Percentiles rank a stretch among this genome's conserved stretches.
These are phyloP conservation scores for Alnus glutinosa DNA, from an alignment of 306 rosid genomes.

Conservation along the genomic window DNA sequence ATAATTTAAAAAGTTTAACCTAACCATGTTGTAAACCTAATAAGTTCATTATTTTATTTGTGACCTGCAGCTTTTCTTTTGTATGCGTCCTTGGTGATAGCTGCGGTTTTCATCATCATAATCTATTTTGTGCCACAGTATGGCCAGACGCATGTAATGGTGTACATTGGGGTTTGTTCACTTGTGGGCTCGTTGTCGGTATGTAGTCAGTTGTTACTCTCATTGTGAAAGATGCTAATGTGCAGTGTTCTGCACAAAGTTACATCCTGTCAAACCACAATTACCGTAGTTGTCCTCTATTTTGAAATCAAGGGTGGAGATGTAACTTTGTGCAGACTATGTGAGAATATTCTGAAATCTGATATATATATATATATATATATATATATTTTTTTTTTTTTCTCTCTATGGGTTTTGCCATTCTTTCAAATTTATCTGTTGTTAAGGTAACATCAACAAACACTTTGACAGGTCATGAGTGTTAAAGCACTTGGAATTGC, in stretches of 20 bases:
- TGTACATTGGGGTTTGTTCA: slow-evolving; percentile 94
- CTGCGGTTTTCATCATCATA: slow-evolving; percentile 74
- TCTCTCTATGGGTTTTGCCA: slow-evolving; percentile 5
- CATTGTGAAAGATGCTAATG: background rate
- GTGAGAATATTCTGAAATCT: background rate
- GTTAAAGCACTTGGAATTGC: slow-evolving; percentile 98
- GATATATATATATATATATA: background rate
- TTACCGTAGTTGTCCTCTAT: background rate
- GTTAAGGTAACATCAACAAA: background rate
- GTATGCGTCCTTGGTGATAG: slow-evolving; percentile 73
- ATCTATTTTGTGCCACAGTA: slow-evolving; percentile 78
- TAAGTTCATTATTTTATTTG: background rate
- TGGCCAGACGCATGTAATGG: slow-evolving; percentile 98
- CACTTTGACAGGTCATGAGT: slow-evolving; percentile 85
- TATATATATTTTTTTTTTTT: too few relatives aligned
- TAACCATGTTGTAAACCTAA: background rate
- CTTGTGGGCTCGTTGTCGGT: slow-evolving; percentile 97
- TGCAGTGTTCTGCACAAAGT: background rate
- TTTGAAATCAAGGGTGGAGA: background rate
- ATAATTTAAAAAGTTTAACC: too few relatives aligned
- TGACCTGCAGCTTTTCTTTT: slow-evolving; percentile 72
- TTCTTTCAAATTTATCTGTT: background rate
- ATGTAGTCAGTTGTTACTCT: slow-evolving; percentile 31
- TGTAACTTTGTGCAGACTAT: background rate
- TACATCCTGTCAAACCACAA: background rate